Conservation (phyloP, 805 yeast species). For the Candida endomychidarum region DNA sequence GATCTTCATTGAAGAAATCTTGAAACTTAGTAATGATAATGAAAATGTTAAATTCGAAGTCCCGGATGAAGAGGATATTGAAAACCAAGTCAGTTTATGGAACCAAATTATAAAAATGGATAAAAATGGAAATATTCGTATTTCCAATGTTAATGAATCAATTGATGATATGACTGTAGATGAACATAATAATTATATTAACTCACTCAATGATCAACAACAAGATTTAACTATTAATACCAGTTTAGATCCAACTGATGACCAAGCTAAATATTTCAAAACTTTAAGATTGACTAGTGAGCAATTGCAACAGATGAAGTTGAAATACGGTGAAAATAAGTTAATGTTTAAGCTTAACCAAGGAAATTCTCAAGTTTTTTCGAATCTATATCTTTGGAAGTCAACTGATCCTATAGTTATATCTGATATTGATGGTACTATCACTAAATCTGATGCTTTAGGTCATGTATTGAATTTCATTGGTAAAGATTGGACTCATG, state of each 20-base stretch:
- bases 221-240: conserved; percentile 16
- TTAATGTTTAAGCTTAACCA: conserved; percentile 76
- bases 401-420: conserved; percentile 85
- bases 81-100: conserved; percentile 27
- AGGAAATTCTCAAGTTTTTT: conserved; percentile 73
- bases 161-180: conserved; percentile 22
- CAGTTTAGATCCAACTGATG: conserved; percentile 11
- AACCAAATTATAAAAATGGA: conserved; percentile 50
- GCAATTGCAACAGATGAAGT: conserved; percentile 70
- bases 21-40: conserved; percentile 20
- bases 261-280: conserved; percentile 64
- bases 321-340: conserved; percentile 78
- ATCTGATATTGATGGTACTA: conserved; percentile 97
- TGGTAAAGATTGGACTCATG: conserved; percentile 98
- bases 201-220: conserved; percentile 21
- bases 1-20: conserved; percentile 71
- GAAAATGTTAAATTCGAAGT: conserved; percentile 10
- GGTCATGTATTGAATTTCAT: conserved; percentile 93
- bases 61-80: conserved; percentile 6
- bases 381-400: conserved; percentile 83
- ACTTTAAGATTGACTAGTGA: conserved; percentile 90
- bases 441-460: conserved; percentile 94
- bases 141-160: conserved; percentile 45
- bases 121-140: conserved; percentile 65
- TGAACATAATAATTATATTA: conserved; percentile 18